Base-by-base conservation (phyloP, 2,329 filamentous ascomycete genomes). In the Claviceps paspali region DNA sequence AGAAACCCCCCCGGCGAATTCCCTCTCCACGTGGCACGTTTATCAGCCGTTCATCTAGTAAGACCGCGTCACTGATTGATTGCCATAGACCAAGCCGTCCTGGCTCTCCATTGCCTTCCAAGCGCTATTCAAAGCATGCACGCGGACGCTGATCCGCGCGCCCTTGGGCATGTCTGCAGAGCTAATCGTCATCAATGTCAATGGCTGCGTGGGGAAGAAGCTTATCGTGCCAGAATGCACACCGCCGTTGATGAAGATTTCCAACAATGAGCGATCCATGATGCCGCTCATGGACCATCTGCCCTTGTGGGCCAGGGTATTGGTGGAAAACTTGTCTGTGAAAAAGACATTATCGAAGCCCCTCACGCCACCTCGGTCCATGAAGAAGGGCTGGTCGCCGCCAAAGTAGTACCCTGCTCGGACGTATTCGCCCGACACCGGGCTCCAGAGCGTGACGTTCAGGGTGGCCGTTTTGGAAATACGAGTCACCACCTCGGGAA, bases 251-350 rank as follows among this genome's bases (percentile, higher is more conserved):
- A 59, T 37, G 32, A 59, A 59, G 0, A 57, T 46, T 36, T 60
- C 57, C 1, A 57, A 39, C 3, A 60, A 45, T 1, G 56, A 59
- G 5, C 56, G 48, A 27, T 60, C 56, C 11, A 60, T 42, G 2
- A 59, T 47, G 12, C 55, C 57, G 10, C 45, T 52, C 22, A 58
- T 44, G 6, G 41, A 47, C 52, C 52, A 56, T 0, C 43, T 44
- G 10, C 42, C 44, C 0, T 42, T 34, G 1, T 38, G 23, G 6
- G 42, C 9, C 0, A 52, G 39, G 23, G 36, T 49, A 22, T 40
- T 48, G 1, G 42, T 39, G 0, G 52, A 53, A 8, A 49, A 49
- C 37, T 53, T 55, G 29, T 56, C 52, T 0, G 53, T 56, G 39
- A 55, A 59, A 36, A 54, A 54, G 3, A 49, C 47, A 7, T 52